Percentiles rank a stretch among this genome's conserved stretches.
phyloP scores from a whole-genome alignment of 2,329 filamentous ascomycete species.

The Fusarium verticillioides region DNA sequence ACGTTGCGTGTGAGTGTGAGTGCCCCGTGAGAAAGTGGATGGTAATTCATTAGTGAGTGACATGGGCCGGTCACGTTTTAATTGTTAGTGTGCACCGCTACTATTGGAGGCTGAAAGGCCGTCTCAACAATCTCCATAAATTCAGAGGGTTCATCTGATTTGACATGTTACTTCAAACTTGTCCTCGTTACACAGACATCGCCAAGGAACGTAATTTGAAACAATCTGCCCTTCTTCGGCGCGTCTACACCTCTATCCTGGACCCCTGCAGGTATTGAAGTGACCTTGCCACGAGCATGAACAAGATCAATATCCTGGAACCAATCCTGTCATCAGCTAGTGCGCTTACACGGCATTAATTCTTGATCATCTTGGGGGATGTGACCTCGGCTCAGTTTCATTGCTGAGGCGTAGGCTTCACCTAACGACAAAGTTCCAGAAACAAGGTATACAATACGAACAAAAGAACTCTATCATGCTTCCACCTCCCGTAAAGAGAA shows the following conservation, averaged over 20 bases:
- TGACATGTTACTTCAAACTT: slow-evolving; percentile 28
- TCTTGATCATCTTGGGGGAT: not conserved
- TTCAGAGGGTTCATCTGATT: slow-evolving; percentile 21
- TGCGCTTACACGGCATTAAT: slow-evolving; percentile 7
- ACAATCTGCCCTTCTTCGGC: slow-evolving; percentile 24
- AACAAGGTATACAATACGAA: slow-evolving; percentile 4
- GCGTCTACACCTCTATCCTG: slow-evolving; percentile 1
- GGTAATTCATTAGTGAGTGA: slow-evolving; percentile 6
- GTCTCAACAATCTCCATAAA: slow-evolving; percentile 25
- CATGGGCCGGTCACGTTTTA: not conserved
- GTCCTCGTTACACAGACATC: slow-evolving; percentile 18
- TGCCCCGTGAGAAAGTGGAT: slow-evolving; percentile 33
- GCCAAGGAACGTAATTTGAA: slow-evolving; percentile 21
- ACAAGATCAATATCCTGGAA: not conserved
- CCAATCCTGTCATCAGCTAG: slow-evolving; percentile 13
- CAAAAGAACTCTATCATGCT: slow-evolving; percentile 3
- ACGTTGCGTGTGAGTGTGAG: slow-evolving; percentile 41
- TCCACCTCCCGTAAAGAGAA: not conserved
- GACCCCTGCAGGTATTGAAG: slow-evolving; percentile 12
- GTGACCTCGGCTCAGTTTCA: not conserved
- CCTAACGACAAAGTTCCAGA: not conserved
- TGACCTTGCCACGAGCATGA: not conserved
- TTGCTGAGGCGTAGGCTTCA: not conserved
- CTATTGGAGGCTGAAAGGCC: not conserved
- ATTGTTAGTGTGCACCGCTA: slow-evolving; percentile 31